Conservation (phyloP, 2,329 filamentous ascomycete species). For the Calonectria fujianensis region DNA sequence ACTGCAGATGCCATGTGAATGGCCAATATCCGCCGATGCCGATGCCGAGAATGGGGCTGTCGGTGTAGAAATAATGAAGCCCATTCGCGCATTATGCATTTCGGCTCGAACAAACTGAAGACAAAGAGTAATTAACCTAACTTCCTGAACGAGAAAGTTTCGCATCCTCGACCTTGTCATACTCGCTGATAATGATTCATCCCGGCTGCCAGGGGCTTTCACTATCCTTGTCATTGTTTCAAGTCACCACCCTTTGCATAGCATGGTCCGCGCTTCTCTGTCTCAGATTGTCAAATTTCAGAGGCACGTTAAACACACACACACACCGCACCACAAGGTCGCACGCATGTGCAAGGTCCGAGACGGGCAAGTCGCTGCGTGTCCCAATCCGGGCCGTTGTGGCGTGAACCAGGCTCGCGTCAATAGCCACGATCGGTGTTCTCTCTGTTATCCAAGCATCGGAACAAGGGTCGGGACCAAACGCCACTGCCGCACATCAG, state of each 20-base stretch:
- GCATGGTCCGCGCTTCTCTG: constrained; percentile 44
- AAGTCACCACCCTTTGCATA: constrained; percentile 42
- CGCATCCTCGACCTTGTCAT: constrained; percentile 29
- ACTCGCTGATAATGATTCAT: constrained; percentile 14
- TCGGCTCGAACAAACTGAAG: constrained; percentile 23
- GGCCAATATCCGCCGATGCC: background rate
- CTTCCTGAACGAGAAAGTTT: constrained; percentile 31
- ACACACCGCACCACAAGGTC: constrained; percentile 32
- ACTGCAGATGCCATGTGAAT: constrained; percentile 9
- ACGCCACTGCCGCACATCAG: constrained; percentile 32
- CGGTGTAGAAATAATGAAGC: constrained; percentile 7
- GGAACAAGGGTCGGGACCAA: constrained; percentile 2
- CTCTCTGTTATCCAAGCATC: background rate
- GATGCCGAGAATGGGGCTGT: constrained; percentile 17
- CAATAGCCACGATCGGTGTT: background rate
- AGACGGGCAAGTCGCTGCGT: constrained; percentile 7
- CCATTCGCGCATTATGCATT: constrained; percentile 18
- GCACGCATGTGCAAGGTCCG: constrained; percentile 23
- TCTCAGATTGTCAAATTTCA: constrained; percentile 56
- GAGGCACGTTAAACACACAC: constrained; percentile 38
- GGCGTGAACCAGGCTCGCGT: background rate
- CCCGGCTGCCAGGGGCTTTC: constrained; percentile 28
- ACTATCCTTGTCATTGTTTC: constrained; percentile 48
- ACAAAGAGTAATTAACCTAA: constrained; percentile 16
- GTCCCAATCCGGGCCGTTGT: background rate